Conservation (phyloP, 495 filamentous ascomycete genomes). For the Penicillium lividum region DNA sequence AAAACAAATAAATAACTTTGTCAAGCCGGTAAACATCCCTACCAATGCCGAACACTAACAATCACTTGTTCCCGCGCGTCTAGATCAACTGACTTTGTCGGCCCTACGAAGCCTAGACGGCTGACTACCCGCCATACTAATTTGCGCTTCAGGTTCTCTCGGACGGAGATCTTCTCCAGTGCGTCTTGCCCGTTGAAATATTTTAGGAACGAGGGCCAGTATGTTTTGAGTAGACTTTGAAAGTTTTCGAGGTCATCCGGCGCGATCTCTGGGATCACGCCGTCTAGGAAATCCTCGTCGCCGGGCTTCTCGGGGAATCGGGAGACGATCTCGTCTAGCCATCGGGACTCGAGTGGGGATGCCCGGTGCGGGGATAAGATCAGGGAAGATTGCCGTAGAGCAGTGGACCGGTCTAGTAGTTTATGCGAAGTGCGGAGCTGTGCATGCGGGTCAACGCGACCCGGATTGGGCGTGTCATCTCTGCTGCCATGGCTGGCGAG, state of each 20-base stretch:
- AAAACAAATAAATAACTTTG: background rate
- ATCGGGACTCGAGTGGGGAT: slow-evolving; percentile 64
- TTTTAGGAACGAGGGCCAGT: slow-evolving; percentile 60
- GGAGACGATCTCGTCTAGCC: slow-evolving; percentile 68
- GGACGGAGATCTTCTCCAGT: slow-evolving; percentile 79
- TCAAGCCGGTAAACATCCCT: slow-evolving; percentile 3
- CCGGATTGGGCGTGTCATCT: slow-evolving; percentile 39
- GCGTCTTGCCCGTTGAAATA: slow-evolving; percentile 89
- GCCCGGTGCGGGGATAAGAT: slow-evolving; percentile 58
- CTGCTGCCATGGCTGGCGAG: slow-evolving; percentile 44
- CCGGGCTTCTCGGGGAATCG: slow-evolving; percentile 50
- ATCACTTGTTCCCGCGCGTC: slow-evolving; percentile 44
- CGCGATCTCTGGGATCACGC: slow-evolving; percentile 22
- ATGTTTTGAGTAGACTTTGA: slow-evolving; percentile 52
- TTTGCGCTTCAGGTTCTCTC: slow-evolving; percentile 83
- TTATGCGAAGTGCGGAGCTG: slow-evolving; percentile 39
- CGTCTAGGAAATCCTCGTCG: slow-evolving; percentile 3
- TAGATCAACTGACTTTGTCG: slow-evolving; percentile 31
- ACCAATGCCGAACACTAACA: slow-evolving; percentile 49
- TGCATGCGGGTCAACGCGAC: slow-evolving; percentile 29
- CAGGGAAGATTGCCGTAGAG: slow-evolving; percentile 43
- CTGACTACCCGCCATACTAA: slow-evolving; percentile 67
- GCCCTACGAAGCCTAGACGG: slow-evolving; percentile 40
- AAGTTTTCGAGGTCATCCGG: slow-evolving; percentile 50
- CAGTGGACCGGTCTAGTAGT: slow-evolving; percentile 39